These are phyloP conservation scores for Chrysopogon serrulatus DNA, from an alignment of 176 grass and related monocot species.

Conservation along the genomic window DNA sequence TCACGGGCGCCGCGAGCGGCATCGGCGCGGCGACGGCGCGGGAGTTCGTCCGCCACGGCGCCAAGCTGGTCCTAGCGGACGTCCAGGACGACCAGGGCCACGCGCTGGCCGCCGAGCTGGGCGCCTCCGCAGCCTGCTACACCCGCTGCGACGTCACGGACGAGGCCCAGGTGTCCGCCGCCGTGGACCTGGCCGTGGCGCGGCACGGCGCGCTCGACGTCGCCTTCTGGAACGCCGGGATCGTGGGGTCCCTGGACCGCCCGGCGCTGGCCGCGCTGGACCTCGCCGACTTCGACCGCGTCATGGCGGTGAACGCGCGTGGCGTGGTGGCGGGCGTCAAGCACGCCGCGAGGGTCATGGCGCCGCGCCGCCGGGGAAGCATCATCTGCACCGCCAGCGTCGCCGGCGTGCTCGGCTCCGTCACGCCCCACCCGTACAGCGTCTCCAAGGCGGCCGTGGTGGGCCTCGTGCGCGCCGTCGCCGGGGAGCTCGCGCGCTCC, in stretches of 20 bases:
- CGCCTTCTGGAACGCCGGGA: conserved; percentile 40
- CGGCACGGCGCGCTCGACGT: conserved; percentile 30
- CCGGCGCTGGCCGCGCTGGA: conserved; percentile 13
- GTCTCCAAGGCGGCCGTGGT: neutral
- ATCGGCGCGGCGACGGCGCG: conserved; percentile 32
- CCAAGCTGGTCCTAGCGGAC: conserved; percentile 38
- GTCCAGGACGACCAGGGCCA: conserved; percentile 44
- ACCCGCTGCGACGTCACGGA: conserved; percentile 38
- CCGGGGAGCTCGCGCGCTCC: neutral
- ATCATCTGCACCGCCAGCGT: conserved; percentile 65
- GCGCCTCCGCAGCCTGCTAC: conserved; percentile 7
- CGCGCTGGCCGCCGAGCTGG: conserved; percentile 27
- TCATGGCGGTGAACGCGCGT: conserved; percentile 44
- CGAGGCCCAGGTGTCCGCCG: conserved; percentile 31
- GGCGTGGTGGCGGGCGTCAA: conserved; percentile 54
- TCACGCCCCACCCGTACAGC: neutral
- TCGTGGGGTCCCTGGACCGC: neutral
- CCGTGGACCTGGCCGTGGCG: conserved; percentile 15
- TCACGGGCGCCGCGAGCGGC: conserved; percentile 43
- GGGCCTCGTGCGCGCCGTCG: neutral
- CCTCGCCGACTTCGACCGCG: conserved; percentile 57
- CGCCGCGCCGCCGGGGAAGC: conserved; percentile 24
- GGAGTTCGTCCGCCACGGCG: conserved; percentile 29
- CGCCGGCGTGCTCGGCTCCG: neutral
- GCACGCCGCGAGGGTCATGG: conserved; percentile 71